Evolutionary conservation across 177 flowering plant species (phyloP).

Genomic region (Vitis hybrid): DNA sequence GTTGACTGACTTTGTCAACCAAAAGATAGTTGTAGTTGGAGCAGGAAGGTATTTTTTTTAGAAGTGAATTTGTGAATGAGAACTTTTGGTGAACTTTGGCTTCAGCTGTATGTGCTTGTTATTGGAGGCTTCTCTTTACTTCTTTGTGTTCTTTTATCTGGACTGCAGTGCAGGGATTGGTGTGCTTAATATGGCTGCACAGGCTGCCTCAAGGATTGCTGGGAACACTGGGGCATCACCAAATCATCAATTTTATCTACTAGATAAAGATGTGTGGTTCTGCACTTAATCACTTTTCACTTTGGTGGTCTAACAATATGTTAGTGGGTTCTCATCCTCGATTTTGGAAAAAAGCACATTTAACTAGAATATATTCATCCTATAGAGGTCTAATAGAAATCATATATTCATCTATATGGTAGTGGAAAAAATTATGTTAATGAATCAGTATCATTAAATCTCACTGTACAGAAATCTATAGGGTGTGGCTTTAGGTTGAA

Average conservation of each 20-base stretch:
- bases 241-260: constrained; percentile 61
- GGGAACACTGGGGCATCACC: constrained; percentile 41
- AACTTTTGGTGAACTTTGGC: background rate
- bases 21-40: constrained; percentile 97
- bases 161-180: constrained; percentile 98
- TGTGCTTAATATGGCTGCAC: constrained; percentile 77
- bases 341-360: background rate
- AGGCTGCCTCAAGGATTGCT: constrained; percentile 73
- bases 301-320: background rate
- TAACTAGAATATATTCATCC: background rate
- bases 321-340: background rate
- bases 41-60: constrained; percentile 81
- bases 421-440: background rate
- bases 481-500: background rate
- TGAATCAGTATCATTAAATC: background rate
- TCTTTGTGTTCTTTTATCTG: constrained; percentile 20
- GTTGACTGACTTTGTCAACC: constrained; percentile 77
- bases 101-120: background rate
- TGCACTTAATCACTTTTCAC: background rate
- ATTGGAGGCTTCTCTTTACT: constrained; percentile 7
- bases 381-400: background rate
- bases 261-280: constrained; percentile 83
- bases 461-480: background rate
- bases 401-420: background rate
- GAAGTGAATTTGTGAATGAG: background rate